Conservation (phyloP, 1,284 basidiomycete genomes). For the Ganoderma meredithae region DNA sequence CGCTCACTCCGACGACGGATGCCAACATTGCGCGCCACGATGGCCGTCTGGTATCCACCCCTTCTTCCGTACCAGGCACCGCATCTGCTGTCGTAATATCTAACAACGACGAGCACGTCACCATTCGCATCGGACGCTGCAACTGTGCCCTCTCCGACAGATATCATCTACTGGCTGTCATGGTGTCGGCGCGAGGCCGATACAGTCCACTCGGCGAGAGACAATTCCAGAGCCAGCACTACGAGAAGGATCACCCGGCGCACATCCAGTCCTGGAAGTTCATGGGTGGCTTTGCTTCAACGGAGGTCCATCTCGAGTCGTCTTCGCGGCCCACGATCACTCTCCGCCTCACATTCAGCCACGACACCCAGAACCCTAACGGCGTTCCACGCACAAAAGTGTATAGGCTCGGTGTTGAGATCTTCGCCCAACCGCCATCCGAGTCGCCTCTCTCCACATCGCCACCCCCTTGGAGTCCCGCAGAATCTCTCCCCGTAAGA, state of each 20-base stretch:
- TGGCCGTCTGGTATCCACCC: neutral
- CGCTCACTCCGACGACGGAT: neutral
- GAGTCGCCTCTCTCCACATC: neutral
- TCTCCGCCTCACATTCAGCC: constrained; percentile 4
- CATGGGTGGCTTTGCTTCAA: constrained; percentile 14
- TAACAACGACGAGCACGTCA: neutral
- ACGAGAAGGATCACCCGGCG: constrained; percentile 13
- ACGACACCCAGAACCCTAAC: neutral
- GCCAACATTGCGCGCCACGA: constrained; percentile 7
- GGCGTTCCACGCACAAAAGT: neutral
- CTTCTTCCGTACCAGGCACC: neutral
- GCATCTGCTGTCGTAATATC: constrained; percentile 7
- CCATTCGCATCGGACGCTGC: constrained; percentile 22
- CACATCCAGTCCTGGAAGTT: constrained; percentile 26
- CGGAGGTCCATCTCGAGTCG: neutral
- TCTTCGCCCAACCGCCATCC: neutral
- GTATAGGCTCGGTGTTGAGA: constrained; percentile 3
- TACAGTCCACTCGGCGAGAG: neutral
- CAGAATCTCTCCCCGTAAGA: neutral
- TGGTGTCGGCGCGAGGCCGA: neutral
- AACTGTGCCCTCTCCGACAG: constrained; percentile 12
- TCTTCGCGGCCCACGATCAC: neutral
- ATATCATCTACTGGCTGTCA: constrained; percentile 12
- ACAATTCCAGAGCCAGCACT: neutral
- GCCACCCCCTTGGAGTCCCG: neutral